Evolutionary conservation across 345 rosid genomes (phyloP), one percentile per base, ranked within the genome.

Genomic region (Ailanthus altissimus): DNA sequence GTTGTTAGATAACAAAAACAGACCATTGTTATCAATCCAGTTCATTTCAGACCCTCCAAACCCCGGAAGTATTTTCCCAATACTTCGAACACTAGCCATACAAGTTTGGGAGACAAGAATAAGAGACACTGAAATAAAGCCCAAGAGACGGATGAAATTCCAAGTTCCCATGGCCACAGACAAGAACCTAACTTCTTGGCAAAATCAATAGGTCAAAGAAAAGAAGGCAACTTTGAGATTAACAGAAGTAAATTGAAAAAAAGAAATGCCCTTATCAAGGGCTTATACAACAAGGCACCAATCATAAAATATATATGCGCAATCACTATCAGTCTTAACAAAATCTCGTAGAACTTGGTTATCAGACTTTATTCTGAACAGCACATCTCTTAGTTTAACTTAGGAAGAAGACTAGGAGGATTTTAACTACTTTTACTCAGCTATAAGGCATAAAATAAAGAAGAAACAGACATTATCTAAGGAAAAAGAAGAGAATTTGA

Each of bases 1-100:
- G 78, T 78, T 87, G 72, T 86, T 88, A 8, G 99, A 96, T 43
- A 71, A 0, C 43, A 96, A 94, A 81, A 96, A 91, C 75, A 92
- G 0, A 18, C 99, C 99, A 6, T 68, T 0, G 12, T 80, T 83
- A 75, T 87, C 91, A 60, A 96, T 84, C 87, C 85, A 92, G 51
- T 78, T 86, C 99, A 96, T 93, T 64, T 79, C 89, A 83, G 97
- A 73, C 47, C 97, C 98, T 78, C 54, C 79, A 76, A 83, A 89
- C 9, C 83, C 89, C 0, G 89, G 92, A 47, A 13, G 0, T 66
- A 95, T 81, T 58, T 51, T 82, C 47, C 91, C 96, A 1, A 0
- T 62, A 11, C 0, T 62, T 38, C 38, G 84, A 75, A 73, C 21
- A 73, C 92, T 78, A 8, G 89, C 92, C 84, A 46, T 77, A 45